Percentiles rank a stretch among this genome's conserved stretches.
Conservation (phyloP, 495 filamentous ascomycete species). For the Mytilinidion resinicola region DNA sequence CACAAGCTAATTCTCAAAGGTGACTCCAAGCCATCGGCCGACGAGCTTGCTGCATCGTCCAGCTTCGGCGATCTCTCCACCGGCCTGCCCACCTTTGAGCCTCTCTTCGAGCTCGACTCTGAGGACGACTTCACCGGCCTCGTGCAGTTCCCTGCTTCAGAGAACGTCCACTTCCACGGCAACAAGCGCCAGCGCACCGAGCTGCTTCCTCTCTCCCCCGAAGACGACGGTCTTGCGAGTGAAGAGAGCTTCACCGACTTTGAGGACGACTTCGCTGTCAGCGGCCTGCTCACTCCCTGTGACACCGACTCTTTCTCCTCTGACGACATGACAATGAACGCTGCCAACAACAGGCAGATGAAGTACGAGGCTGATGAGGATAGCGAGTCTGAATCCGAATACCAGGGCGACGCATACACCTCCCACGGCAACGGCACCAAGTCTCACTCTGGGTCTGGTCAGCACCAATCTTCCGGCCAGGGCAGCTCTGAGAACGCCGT, state of each 20-base stretch:
- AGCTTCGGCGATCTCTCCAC: constrained; percentile 47
- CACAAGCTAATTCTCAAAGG: constrained; percentile 65
- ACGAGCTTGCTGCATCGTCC: constrained; percentile 39
- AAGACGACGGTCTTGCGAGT: constrained; percentile 68
- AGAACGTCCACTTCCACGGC: constrained; percentile 57
- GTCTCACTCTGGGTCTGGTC: constrained; percentile 31
- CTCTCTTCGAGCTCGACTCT: constrained; percentile 84
- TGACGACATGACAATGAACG: constrained; percentile 40
- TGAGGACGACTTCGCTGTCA: constrained; percentile 55
- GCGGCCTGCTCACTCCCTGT: constrained; percentile 43
- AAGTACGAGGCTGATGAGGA: constrained; percentile 43
- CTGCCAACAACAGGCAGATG: constrained; percentile 62
- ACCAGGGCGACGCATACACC: constrained; percentile 35
- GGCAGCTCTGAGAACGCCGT: constrained; percentile 26
- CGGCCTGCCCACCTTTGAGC: constrained; percentile 72
- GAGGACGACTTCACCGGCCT: constrained; percentile 84
- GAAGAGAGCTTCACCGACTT: constrained; percentile 74
- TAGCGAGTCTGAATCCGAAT: constrained; percentile 37
- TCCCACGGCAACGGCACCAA: constrained; percentile 28
- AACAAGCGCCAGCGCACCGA: constrained; percentile 74
- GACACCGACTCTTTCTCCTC: constrained; percentile 33
- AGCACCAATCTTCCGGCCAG: constrained; percentile 37
- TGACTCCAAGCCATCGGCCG: constrained; percentile 46
- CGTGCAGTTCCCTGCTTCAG: constrained; percentile 59
- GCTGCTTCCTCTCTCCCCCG: constrained; percentile 50